These are phyloP conservation scores for Anthracocystis setariae DNA, from an alignment of 1,284 basidiomycete genomes.

Conservation along the genomic window DNA sequence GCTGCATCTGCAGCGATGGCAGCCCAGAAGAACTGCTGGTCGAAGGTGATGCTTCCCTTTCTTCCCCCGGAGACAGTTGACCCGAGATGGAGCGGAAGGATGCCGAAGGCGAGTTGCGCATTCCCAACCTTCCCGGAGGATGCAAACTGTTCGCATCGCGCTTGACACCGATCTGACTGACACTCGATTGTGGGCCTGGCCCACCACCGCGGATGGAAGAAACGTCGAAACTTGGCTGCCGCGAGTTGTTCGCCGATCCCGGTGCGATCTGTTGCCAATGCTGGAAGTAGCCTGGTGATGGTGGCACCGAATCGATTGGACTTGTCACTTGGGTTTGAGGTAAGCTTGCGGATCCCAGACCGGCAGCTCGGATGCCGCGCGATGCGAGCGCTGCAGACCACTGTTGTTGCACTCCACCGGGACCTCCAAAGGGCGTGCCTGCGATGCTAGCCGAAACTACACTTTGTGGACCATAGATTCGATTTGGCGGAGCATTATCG, in stretches of 20 bases:
- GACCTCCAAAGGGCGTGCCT: conserved; percentile 10
- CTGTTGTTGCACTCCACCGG: conserved; percentile 24
- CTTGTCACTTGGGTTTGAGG: conserved; percentile 31
- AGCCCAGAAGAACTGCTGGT: conserved; percentile 24
- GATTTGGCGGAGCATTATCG: conserved; percentile 32
- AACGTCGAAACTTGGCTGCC: conserved; percentile 39
- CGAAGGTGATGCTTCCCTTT: conserved; percentile 7
- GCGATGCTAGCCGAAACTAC: conserved; percentile 32
- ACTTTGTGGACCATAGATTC: conserved; percentile 43
- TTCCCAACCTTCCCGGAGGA: conserved; percentile 13
- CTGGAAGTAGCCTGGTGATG: conserved; percentile 46
- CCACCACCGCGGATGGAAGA: conserved; percentile 28
- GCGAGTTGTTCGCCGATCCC: conserved; percentile 30
- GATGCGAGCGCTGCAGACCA: conserved; percentile 43
- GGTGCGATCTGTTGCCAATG: conserved; percentile 37
- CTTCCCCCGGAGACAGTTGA: conserved; percentile 18
- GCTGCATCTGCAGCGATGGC: conserved; percentile 56
- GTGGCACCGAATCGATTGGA: conserved; percentile 36
- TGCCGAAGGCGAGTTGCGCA: conserved; percentile 23
- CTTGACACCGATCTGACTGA: conserved; percentile 40
- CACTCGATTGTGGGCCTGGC: conserved; percentile 39
- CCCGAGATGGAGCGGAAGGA: conserved; percentile 27
- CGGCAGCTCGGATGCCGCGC: conserved; percentile 38
- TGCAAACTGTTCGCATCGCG: conserved; percentile 28
- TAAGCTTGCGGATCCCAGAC: conserved; percentile 1